Conservation (phyloP, 768 basidiomycete species). For the Leucocoprinus birnbaumii region DNA sequence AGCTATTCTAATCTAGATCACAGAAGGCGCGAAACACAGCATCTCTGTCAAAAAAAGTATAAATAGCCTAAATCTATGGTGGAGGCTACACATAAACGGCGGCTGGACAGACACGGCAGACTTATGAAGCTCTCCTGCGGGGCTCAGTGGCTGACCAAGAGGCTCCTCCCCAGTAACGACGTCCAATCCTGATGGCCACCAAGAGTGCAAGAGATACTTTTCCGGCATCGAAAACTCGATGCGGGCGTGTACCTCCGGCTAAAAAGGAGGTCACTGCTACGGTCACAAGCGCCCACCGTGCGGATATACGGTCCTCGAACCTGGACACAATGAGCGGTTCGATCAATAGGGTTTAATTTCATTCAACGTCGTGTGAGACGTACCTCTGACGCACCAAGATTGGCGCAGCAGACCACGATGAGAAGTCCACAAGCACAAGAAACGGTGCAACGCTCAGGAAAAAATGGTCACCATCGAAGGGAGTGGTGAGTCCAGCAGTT, state of each 20-base stretch:
- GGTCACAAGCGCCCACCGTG: slow-evolving; percentile 51
- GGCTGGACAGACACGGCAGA: neutral
- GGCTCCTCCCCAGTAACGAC: slow-evolving; percentile 45
- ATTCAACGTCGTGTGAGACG: slow-evolving; percentile 11
- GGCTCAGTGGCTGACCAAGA: slow-evolving; percentile 21
- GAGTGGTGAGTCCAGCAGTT: slow-evolving; percentile 74
- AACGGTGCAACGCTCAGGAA: slow-evolving; percentile 64
- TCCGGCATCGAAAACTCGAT: slow-evolving; percentile 62
- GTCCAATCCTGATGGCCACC: slow-evolving; percentile 44
- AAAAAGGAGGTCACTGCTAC: slow-evolving; percentile 56
- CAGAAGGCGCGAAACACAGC: slow-evolving; percentile 6
- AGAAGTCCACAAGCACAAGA: slow-evolving; percentile 59
- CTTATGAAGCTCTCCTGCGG: neutral
- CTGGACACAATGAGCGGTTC: slow-evolving; percentile 22
- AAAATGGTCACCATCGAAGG: slow-evolving; percentile 81
- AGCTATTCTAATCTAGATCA: slow-evolving; percentile 12
- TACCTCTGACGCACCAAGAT: slow-evolving; percentile 43
- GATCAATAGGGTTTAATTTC: neutral
- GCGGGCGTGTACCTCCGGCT: slow-evolving; percentile 65
- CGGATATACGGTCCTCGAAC: slow-evolving; percentile 36
- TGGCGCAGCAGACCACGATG: slow-evolving; percentile 44
- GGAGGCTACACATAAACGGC: neutral
- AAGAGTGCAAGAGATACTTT: slow-evolving; percentile 45
- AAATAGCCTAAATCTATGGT: slow-evolving; percentile 8
- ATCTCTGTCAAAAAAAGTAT: slow-evolving; percentile 11